Percentiles rank a stretch among this genome's conserved stretches.
Evolutionary conservation across 2,329 filamentous ascomycete species (phyloP).

Genomic region (Colletotrichum sp.): DNA sequence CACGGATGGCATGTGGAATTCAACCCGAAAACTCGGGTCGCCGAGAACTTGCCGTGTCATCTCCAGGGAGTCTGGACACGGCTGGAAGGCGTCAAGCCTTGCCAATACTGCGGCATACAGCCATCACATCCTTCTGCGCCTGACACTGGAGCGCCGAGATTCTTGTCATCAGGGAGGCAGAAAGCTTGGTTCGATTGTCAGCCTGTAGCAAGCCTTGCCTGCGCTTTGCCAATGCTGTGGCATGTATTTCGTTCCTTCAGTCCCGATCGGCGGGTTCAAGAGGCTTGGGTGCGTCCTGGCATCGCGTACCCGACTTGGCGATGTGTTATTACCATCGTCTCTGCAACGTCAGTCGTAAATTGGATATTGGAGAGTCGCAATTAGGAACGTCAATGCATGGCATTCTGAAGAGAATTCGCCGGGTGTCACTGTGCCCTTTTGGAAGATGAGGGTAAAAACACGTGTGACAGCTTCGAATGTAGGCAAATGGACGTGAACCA

Average conservation of each 20-base stretch:
- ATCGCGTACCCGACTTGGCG: slow-evolving; percentile 11
- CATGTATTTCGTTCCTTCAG: neutral
- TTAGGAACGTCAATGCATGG: neutral
- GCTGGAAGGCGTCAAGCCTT: neutral
- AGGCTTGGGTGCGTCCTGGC: slow-evolving; percentile 14
- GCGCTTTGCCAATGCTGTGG: neutral
- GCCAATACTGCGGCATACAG: slow-evolving; percentile 1
- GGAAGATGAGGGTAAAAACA: neutral
- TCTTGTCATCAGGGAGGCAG: neutral
- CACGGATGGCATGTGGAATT: neutral
- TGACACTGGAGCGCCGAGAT: neutral
- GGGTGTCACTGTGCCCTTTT: neutral
- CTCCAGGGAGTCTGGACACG: neutral
- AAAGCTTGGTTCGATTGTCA: neutral
- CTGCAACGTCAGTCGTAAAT: neutral
- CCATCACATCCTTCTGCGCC: neutral
- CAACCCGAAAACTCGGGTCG: neutral
- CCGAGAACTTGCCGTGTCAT: neutral
- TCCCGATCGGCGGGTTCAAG: neutral
- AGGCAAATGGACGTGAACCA: neutral
- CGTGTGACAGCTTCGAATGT: neutral
- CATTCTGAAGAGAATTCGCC: neutral
- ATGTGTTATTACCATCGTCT: neutral
- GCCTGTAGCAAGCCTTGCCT: slow-evolving; percentile 1
- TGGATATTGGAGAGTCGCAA: neutral